Base-by-base conservation (phyloP, 169 alveolate species). In the Eimeria necatrix region DNA sequence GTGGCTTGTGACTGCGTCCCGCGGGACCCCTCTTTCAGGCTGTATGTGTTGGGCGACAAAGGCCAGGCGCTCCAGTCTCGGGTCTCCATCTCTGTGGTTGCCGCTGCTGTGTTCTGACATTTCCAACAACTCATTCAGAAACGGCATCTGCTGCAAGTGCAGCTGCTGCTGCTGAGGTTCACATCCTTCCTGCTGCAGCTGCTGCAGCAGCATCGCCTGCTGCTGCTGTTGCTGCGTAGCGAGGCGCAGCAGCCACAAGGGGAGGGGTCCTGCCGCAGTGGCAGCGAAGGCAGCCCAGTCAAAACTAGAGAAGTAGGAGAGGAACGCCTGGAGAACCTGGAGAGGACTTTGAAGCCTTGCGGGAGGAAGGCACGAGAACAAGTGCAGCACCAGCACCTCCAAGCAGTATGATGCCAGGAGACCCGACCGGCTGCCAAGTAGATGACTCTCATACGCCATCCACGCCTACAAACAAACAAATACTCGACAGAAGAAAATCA, bases 381-480 rank as follows among this genome's bases (percentile, higher is more conserved):
- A 88, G 22, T 88, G 89, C 84, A 95, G 71, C 78, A 81, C 94
- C 87, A 95, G 78, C 49, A 91, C 86, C 83, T 95, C 96, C 73
- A 95, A 46, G 81, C 94, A 89, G 81, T 95, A 95, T 20, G 96
- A 76, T 49, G 96, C 96, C 91, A 95, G 52, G 49, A 95, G 93
- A 20, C 96, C 96, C 14, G 87, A 81, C 4, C 96, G 94, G 71
- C 94, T 81, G 24, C 96, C 96, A 24, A 95, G 96, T 56, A 89
- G 26, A n/a, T 91, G 96, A 64, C 93, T 68, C 81, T 95, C 96
- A 78, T 95, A 95, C 41, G 96, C 96, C 78, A 89, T 90, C 96
- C 96, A 95, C 1, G 94, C 88, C 96, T 94, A 61, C 73, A 22
- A 56, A 16, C 71, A 26, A 6, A 10, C 49, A 48, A 20, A 78